These are phyloP conservation scores for Aphanocladium album DNA, from an alignment of 2,329 filamentous ascomycete species.

Conservation along the genomic window DNA sequence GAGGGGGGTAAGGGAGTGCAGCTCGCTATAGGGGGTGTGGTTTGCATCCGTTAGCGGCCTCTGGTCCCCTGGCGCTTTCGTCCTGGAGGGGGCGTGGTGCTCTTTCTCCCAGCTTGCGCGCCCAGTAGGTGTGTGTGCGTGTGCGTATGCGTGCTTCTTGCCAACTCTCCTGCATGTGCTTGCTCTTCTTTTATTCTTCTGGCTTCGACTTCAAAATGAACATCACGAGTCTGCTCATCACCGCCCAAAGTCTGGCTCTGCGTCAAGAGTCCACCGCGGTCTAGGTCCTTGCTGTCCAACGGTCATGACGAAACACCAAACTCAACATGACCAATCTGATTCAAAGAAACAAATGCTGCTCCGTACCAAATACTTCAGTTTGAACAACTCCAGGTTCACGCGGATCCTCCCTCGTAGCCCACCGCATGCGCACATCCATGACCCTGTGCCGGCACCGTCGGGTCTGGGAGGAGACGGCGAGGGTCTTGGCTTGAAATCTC, in stretches of 20 bases:
- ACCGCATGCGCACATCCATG: neutral
- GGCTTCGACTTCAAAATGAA: neutral
- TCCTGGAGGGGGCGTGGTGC: too few species aligned
- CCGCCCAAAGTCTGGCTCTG: neutral
- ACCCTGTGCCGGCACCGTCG: neutral
- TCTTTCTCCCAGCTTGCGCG: too few species aligned
- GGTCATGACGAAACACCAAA: neutral
- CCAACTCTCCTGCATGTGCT: neutral
- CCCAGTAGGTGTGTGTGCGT: neutral
- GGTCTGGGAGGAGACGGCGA: neutral
- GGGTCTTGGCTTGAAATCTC: neutral
- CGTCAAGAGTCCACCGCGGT: neutral
- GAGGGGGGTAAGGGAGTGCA: constrained; percentile 21
- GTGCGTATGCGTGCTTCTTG: neutral
- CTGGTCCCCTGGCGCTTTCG: too few species aligned
- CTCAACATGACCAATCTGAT: neutral
- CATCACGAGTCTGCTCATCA: neutral
- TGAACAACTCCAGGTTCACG: neutral
- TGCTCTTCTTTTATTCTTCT: neutral
- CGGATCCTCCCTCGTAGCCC: neutral
- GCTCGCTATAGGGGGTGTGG: too few species aligned
- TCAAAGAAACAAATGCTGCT: neutral
- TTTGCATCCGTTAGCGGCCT: too few species aligned
- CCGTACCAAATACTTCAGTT: too few species aligned
- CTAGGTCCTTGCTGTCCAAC: neutral